Evolutionary conservation across 371 early-diverging fungal species (phyloP).

Genomic region (Mucor velutinosus): DNA sequence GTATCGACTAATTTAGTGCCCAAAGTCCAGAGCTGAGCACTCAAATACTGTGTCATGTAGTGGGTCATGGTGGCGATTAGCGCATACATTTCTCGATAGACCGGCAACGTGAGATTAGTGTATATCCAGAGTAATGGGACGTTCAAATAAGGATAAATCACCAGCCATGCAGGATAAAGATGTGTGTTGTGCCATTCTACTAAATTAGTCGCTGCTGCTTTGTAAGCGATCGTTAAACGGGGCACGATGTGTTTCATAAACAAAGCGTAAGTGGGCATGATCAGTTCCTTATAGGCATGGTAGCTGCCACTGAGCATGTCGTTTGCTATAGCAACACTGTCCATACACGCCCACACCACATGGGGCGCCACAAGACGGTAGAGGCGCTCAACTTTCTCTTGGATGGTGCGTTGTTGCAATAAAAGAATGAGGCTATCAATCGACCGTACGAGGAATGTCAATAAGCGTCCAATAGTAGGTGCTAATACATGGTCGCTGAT

Average conservation of each 20-base stretch:
- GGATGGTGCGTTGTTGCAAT: slow-evolving; percentile 13
- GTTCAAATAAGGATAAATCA: slow-evolving; percentile 14
- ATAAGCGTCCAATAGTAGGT: slow-evolving; percentile 19
- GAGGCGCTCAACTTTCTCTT: not conserved
- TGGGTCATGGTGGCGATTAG: not conserved
- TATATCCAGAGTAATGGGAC: slow-evolving; percentile 4
- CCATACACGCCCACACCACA: slow-evolving; percentile 5
- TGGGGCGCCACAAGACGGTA: slow-evolving; percentile 11
- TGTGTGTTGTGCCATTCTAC: not conserved
- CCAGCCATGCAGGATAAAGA: slow-evolving; percentile 16
- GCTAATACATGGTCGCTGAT: not conserved
- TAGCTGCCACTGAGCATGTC: not conserved
- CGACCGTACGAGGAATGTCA: slow-evolving; percentile 10
- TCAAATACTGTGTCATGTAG: not conserved
- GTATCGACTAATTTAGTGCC: not conserved
- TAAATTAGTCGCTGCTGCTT: not conserved
- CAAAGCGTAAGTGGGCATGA: slow-evolving; percentile 13
- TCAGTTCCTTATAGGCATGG: not conserved
- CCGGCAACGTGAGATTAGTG: slow-evolving; percentile 5
- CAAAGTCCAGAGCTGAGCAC: not conserved
- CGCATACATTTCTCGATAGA: not conserved
- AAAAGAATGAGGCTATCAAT: slow-evolving; percentile 21
- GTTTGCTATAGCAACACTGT: not conserved
- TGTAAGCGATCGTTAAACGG: slow-evolving; percentile 14
- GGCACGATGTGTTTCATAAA: slow-evolving; percentile 24